Percentiles rank a stretch among this genome's conserved stretches.
Evolutionary conservation across 2,329 filamentous ascomycete genomes (phyloP).

Genomic region (Pyrenophora seminiperda): DNA sequence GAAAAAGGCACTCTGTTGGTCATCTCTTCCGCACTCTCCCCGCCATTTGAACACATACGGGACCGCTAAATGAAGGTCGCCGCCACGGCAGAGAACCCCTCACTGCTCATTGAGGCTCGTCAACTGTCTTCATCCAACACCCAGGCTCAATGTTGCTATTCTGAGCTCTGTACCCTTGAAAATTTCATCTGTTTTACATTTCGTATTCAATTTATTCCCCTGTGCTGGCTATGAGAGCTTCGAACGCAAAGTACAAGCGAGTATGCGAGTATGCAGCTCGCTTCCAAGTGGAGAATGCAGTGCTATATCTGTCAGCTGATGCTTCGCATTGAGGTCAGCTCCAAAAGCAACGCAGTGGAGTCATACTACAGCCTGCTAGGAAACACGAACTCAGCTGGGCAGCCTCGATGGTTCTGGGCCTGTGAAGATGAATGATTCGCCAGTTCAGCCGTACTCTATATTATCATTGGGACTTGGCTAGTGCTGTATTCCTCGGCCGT

Average conservation of each 20-base stretch:
- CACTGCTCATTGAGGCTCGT: conserved; percentile 6
- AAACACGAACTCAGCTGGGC: conserved; percentile 43
- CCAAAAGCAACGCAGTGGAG: conserved; percentile 6
- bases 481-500: conserved; percentile 29
- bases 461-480: conserved; percentile 39
- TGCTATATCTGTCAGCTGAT: conserved; percentile 19
- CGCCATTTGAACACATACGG: conserved; percentile 28
- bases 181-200: conserved; percentile 38
- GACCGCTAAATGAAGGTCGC: conserved; percentile 32
- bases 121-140: conserved; percentile 19
- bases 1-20: conserved; percentile 33
- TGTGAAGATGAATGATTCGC: conserved; percentile 36
- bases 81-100: conserved; percentile 21
- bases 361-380: conserved; percentile 7
- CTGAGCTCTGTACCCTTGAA: conserved; percentile 33
- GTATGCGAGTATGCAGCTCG: conserved; percentile 19
- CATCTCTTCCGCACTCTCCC: conserved; percentile 32
- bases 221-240: conserved; percentile 24
- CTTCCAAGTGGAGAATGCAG: conserved; percentile 9
- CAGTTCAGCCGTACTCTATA: conserved; percentile 45
- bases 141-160: conserved; percentile 39
- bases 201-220: conserved; percentile 36
- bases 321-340: conserved; percentile 19
- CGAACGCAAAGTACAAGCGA: conserved; percentile 20
- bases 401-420: conserved; percentile 25